Percentiles rank a stretch among this genome's conserved stretches.
These are phyloP conservation scores for Marasmius oreades DNA, from an alignment of 1,284 basidiomycete genomes.

Conservation along the genomic window DNA sequence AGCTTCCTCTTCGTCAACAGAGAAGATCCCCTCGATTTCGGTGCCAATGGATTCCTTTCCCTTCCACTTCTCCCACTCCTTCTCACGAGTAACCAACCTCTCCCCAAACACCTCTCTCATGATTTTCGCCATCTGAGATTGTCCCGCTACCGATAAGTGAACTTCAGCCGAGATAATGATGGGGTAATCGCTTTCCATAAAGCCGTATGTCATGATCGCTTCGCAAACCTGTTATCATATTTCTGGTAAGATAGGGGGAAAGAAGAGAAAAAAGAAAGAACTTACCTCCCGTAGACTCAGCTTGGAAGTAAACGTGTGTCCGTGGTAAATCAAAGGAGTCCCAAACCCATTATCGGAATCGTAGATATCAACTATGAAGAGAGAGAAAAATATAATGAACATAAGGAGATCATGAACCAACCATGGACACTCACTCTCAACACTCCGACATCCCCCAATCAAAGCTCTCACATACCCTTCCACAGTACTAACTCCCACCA, in stretches of 20 bases:
- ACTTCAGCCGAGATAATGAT: conserved; percentile 95
- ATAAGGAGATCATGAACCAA: too few species aligned
- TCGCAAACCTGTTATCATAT: conserved; percentile 54
- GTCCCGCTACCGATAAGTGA: conserved; percentile 82
- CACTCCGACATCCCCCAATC: conserved; percentile 86
- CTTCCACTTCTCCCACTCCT: background rate
- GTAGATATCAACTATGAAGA: conserved; percentile 81
- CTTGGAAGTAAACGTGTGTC: conserved; percentile 87
- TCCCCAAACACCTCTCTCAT: conserved; percentile 81
- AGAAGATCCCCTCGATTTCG: background rate
- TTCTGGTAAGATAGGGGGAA: background rate
- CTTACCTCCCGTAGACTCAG: conserved; percentile 69
- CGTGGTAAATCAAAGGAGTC: conserved; percentile 80
- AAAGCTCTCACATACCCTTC: conserved; percentile 96
- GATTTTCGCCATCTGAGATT: conserved; percentile 78
- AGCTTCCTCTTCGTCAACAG: background rate
- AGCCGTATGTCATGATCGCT: conserved; percentile 91
- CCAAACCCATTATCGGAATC: conserved; percentile 72
- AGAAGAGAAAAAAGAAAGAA: background rate
- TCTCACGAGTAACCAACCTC: conserved; percentile 8
- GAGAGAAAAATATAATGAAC: background rate
- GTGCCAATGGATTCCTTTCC: background rate
- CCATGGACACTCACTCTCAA: conserved; percentile 81
- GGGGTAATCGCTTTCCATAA: conserved; percentile 90
- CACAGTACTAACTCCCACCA: conserved; percentile 89